Evolutionary conservation across 208 protist species (phyloP).

Genomic region (Leptomonas pyrrhocoris): DNA sequence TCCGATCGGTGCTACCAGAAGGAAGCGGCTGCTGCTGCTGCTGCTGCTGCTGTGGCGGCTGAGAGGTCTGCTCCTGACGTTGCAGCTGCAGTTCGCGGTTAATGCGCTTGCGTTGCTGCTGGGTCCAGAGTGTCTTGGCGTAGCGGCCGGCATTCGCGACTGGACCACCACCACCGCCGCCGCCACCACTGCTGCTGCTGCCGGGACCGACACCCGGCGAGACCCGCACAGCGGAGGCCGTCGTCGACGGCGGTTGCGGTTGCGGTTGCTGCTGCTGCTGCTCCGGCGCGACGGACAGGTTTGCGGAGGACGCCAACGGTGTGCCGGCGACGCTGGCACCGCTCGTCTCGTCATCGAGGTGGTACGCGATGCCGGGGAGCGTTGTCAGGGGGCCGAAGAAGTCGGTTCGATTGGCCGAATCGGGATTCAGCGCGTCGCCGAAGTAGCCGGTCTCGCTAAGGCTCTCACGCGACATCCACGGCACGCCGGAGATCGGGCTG

Average conservation of each 20-base stretch:
- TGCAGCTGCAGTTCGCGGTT: slow-evolving; percentile 25
- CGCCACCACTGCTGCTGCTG: too few species aligned
- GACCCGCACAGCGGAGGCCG: not conserved
- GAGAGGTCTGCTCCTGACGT: slow-evolving; percentile 8
- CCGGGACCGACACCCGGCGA: too few species aligned
- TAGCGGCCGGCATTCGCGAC: slow-evolving; percentile 7
- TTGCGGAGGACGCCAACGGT: not conserved
- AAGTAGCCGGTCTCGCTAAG: slow-evolving; percentile 10
- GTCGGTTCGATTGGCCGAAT: slow-evolving; percentile 6
- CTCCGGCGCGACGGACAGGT: not conserved
- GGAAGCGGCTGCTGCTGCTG: not conserved
- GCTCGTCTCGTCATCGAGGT: slow-evolving; percentile 33
- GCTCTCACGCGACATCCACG: slow-evolving; percentile 7
- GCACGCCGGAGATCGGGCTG: not conserved
- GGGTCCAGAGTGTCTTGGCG: slow-evolving; percentile 22
- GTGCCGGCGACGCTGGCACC: not conserved
- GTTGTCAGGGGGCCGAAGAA: slow-evolving; percentile 25
- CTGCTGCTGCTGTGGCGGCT: not conserved
- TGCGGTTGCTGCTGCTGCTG: not conserved
- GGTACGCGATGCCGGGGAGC: slow-evolving; percentile 29
- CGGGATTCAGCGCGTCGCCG: slow-evolving; percentile 4
- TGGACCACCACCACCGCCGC: not conserved
- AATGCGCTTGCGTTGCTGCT: slow-evolving; percentile 38
- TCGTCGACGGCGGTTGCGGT: not conserved
- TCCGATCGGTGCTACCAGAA: not conserved